These are phyloP conservation scores for Yamadazyma atlantica DNA, from an alignment of 1,139 yeast genomes.

Conservation along the genomic window DNA sequence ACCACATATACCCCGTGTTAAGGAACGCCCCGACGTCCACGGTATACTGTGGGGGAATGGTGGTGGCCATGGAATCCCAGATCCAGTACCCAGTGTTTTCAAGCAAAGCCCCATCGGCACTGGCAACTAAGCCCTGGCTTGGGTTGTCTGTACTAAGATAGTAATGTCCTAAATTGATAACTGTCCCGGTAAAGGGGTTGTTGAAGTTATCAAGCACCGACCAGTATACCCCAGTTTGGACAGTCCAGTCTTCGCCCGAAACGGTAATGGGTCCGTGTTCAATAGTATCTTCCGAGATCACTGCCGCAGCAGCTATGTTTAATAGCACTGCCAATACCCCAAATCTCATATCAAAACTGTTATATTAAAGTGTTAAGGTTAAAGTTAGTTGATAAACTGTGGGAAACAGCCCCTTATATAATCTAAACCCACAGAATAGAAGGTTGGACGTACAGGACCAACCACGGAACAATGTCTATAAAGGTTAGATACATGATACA, in stretches of 20 bases:
- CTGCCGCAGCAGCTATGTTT: too few species aligned
- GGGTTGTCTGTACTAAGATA: slow-evolving; percentile 16
- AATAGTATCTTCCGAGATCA: slow-evolving; percentile 1
- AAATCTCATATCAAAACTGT: too few species aligned
- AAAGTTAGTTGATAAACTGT: too few species aligned
- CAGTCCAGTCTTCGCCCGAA: background rate
- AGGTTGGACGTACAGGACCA: too few species aligned
- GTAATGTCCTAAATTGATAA: slow-evolving; percentile 23
- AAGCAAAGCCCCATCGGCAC: slow-evolving; percentile 4
- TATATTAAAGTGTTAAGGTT: too few species aligned
- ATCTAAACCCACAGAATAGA: too few species aligned
- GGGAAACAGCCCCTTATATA: too few species aligned
- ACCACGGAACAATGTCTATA: too few species aligned
- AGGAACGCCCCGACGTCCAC: slow-evolving; percentile 13
- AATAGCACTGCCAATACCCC: too few species aligned
- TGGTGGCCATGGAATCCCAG: slow-evolving; percentile 18
- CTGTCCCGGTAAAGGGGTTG: slow-evolving; percentile 22
- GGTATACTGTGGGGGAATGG: slow-evolving; percentile 14
- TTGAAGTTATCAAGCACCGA: slow-evolving; percentile 29
- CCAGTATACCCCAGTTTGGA: slow-evolving; percentile 16
- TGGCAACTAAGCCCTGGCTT: background rate
- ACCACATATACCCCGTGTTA: slow-evolving; percentile 26
- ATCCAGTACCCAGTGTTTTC: slow-evolving; percentile 21
- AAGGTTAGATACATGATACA: too few species aligned
- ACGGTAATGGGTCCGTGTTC: background rate